phyloP scores from a whole-genome alignment of 441 rosid genomes.

The Metrosideros polymorpha region DNA sequence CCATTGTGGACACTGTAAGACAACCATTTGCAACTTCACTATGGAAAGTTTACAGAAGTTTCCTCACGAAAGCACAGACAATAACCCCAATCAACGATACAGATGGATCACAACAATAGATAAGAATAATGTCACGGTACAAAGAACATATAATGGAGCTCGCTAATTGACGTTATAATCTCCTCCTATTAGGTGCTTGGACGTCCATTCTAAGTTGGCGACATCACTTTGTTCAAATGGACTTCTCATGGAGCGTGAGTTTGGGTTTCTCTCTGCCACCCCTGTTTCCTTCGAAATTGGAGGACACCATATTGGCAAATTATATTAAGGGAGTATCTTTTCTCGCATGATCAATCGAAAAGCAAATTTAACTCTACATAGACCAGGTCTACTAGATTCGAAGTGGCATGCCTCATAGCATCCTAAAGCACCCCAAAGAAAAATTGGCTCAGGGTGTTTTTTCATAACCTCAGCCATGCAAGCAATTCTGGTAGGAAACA shows the following conservation, averaged over 20 bases:
- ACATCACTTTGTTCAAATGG: background rate
- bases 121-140: background rate
- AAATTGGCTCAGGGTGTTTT: background rate
- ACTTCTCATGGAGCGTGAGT: background rate
- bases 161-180: background rate
- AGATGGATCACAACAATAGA: background rate
- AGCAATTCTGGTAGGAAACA: background rate
- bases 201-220: background rate
- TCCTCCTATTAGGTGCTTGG: background rate
- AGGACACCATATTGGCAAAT: background rate
- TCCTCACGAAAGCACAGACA: background rate
- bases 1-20: background rate
- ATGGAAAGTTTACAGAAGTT: background rate
- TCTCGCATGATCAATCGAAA: background rate
- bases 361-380: background rate
- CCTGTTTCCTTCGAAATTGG: background rate
- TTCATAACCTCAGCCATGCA: background rate
- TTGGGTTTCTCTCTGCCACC: background rate
- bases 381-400: background rate
- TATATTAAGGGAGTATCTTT: background rate
- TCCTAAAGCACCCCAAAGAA: background rate
- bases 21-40: background rate
- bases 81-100: background rate
- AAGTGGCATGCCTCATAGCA: background rate
- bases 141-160: background rate